phyloP scores from a whole-genome alignment of 805 yeast genomes.

The Candida dendrica region DNA sequence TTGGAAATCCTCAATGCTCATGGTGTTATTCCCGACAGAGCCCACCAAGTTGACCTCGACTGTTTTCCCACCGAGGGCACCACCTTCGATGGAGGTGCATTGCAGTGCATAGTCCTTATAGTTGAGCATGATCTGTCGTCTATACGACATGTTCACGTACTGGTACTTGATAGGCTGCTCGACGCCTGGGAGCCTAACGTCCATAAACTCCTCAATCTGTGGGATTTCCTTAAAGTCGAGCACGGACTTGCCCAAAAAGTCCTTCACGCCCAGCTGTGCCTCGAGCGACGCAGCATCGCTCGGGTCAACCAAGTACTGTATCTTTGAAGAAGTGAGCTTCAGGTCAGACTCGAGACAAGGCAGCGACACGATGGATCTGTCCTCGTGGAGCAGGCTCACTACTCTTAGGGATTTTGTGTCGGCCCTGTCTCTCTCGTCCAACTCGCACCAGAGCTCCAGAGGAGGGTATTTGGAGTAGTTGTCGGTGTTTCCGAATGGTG shows the following conservation, averaged over 20 bases:
- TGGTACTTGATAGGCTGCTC: constrained; percentile 35
- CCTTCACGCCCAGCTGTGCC: constrained; percentile 34
- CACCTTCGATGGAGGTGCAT: constrained; percentile 46
- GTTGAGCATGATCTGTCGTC: constrained; percentile 38
- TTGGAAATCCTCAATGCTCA: constrained; percentile 10
- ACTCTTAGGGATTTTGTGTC: constrained; percentile 32
- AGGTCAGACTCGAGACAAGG: constrained; percentile 37
- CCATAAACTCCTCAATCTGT: constrained; percentile 32
- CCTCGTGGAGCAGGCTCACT: constrained; percentile 39
- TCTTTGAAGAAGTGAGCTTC: constrained; percentile 30
- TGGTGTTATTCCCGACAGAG: constrained; percentile 10
- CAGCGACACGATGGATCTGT: constrained; percentile 32
- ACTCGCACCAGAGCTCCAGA: constrained; percentile 47
- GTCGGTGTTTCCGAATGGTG: constrained; percentile 26
- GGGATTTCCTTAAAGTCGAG: constrained; percentile 34
- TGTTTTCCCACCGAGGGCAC: constrained; percentile 47
- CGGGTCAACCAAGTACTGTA: constrained; percentile 21
- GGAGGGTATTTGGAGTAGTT: constrained; percentile 37
- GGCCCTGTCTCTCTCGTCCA: constrained; percentile 28
- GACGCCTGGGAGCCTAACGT: constrained; percentile 26
- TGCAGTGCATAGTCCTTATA: constrained; percentile 30
- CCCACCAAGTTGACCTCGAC: constrained; percentile 43
- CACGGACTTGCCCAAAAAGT: constrained; percentile 30
- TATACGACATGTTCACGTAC: constrained; percentile 34
- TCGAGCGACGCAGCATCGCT: constrained; percentile 10